phyloP scores from a whole-genome alignment of 106 monocot species.

The Posidonia australis region DNA sequence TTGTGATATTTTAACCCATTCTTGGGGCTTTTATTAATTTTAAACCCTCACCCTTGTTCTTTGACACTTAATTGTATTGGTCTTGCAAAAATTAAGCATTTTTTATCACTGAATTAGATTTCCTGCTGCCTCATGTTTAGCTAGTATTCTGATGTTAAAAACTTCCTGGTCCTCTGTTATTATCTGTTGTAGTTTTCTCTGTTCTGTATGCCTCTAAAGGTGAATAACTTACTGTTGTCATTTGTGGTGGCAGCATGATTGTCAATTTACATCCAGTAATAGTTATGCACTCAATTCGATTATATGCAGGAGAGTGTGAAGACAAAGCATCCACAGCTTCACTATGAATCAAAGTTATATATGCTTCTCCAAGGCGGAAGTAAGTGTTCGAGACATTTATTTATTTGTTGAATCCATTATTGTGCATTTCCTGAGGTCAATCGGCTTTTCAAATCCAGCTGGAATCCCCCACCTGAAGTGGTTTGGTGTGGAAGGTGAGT shows the following conservation, averaged over 20 bases:
- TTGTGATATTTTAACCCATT: no score
- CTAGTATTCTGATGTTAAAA: no score
- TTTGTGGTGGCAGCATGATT: conserved; percentile 25
- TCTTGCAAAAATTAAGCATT: no score
- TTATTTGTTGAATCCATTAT: not conserved
- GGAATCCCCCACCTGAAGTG: conserved; percentile 80
- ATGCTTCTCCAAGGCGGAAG: conserved; percentile 70
- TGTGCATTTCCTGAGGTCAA: not conserved
- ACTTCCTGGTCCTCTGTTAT: no score
- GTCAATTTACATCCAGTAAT: no score
- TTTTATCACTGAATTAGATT: no score
- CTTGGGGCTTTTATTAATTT: no score
- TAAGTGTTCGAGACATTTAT: conserved; percentile 13
- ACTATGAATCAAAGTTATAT: conserved; percentile 68
- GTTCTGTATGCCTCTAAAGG: not conserved
- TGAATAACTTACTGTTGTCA: not conserved
- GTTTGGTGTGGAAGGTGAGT: conserved; percentile 87
- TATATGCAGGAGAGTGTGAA: conserved; percentile 36
- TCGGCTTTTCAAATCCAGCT: conserved; percentile 25
- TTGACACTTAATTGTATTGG: no score
- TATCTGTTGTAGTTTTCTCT: no score
- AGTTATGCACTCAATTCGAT: not conserved
- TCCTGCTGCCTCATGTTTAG: no score
- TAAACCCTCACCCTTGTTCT: no score
- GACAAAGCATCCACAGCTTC: conserved; percentile 65